Evolutionary conservation across 2,329 filamentous ascomycete genomes (phyloP), one percentile per base, ranked within the genome.

Genomic region (Trichoderma atrobrunneum): DNA sequence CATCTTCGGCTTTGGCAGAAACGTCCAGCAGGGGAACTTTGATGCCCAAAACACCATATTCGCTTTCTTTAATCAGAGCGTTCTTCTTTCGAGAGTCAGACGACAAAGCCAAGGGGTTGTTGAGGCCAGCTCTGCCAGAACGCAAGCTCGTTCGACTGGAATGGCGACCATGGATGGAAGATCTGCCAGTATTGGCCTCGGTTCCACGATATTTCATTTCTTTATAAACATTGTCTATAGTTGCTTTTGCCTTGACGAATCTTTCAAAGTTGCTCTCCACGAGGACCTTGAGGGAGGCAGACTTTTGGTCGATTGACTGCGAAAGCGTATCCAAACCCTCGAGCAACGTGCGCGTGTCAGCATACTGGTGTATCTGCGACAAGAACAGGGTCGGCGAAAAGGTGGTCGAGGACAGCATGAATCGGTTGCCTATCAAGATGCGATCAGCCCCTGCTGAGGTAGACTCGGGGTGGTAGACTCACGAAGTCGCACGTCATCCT

Each of bases 191-290:
- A 3, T 84, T 82, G 7, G 87, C 86, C 61, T 91, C 89, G 26
- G 80, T 84, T 12, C 90, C 90, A 61, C 88, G 86, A 76, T 85
- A 95, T 86, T 89, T 97, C 96, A 99, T 99, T 81, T 99, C 96
- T 74, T 91, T 97, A 83, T 99, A 99, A 67, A 99, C 96, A 82
- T 97, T 97, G 83, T 99, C 96, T 78, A 99, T 98, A 8, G 95
- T 98, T 21, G 95, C 93, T 82, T 99, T 99, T 57, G 96, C 96
- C 74, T 94, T 92, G 71, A 99, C 96, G 84, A 99, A 99, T 75
- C 95, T 92, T 82, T 99, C 97, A 79, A 99, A 99, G 81, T 99
- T 99, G 75, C 93, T 95, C 81, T 99, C 96, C 28, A 99, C 96
- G 21, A 99, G 87, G 12, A 97, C 93, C 80, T 99, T 99, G 73